Base-by-base conservation (phyloP, 805 yeast genomes). In the Candida arabinofermentans region DNA sequence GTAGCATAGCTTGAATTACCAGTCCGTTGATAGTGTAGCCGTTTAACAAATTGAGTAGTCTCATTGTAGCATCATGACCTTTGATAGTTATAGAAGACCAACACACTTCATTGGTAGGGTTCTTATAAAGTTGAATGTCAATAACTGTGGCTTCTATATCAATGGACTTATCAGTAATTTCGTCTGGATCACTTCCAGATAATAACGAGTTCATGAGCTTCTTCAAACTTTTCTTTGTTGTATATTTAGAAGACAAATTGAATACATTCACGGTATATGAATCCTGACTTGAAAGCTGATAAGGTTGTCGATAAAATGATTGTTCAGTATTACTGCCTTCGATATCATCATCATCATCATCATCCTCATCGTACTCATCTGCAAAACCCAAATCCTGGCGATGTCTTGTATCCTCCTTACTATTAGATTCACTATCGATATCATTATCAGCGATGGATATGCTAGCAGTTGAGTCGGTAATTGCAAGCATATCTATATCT, bases 1-100 rank as follows among this genome's bases (percentile, higher is more conserved):
- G 43, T 18, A 48, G 21, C 33, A 45, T 37, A 24, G 54, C 43
- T 30, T 50, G 55, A 23, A 51, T 32, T 1, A 37, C 36, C 39
- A 35, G 24, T 8, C 50, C 53, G n/a, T 50, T 36, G 35, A 48
- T 51, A 18, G 33, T 33, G 41, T 47, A 47, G 3, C 58, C 59
- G 27, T 53, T 52, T n/a, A 55, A 34, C 18, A 31, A 35, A 30
- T 35, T 30, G 14, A 49, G 42, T 8, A 55, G 38, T n/a, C 37
- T 36, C 7, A 40, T 29, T 9, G 50, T 36, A 18, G 32, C 8
- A 2, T 32, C 27, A 23, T 46, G 39, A 39, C 47, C 50, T 12
- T 37, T 31, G 8, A 52, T 27, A 6, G 32, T 40, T 19, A 50
- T 39, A 7, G 48, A 44, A 16, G 53, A 47, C 54, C 57, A 54